phyloP scores from a whole-genome alignment of 2,329 filamentous ascomycete genomes.

The Fusarium mangiferae region DNA sequence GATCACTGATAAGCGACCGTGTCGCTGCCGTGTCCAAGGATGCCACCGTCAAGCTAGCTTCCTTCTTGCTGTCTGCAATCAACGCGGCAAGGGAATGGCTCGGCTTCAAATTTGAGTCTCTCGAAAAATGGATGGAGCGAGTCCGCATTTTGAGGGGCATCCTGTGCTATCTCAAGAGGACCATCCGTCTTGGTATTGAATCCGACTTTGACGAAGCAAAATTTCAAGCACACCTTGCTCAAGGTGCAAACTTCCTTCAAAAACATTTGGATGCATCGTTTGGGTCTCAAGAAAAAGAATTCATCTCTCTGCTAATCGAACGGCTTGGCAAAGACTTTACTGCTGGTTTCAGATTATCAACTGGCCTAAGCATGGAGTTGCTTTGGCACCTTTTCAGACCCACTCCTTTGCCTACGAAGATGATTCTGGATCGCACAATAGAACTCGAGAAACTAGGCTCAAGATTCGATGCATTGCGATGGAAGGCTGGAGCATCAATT shows the following conservation, averaged over 20 bases:
- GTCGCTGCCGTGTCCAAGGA: slow-evolving; percentile 69
- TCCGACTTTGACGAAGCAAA: slow-evolving; percentile 67
- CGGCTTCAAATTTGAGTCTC: slow-evolving; percentile 42
- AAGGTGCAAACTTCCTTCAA: slow-evolving; percentile 59
- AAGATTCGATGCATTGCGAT: slow-evolving; percentile 70
- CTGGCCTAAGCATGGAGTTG: slow-evolving; percentile 81
- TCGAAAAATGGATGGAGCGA: slow-evolving; percentile 49
- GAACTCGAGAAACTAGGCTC: slow-evolving; percentile 66
- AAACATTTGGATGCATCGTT: slow-evolving; percentile 42
- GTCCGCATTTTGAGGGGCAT: slow-evolving; percentile 51
- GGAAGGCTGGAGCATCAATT: slow-evolving; percentile 65
- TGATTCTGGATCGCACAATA: slow-evolving; percentile 57
- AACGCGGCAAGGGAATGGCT: slow-evolving; percentile 57
- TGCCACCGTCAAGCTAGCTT: slow-evolving; percentile 64
- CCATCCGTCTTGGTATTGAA: slow-evolving; percentile 58
- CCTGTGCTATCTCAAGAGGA: slow-evolving; percentile 66
- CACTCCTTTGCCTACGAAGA: slow-evolving; percentile 59
- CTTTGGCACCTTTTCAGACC: slow-evolving; percentile 82
- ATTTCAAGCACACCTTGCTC: slow-evolving; percentile 71
- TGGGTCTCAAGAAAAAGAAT: slow-evolving; percentile 45
- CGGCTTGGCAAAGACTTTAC: slow-evolving; percentile 68
- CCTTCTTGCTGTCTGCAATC: slow-evolving; percentile 61
- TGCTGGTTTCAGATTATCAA: slow-evolving; percentile 76
- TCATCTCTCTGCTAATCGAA: slow-evolving; percentile 54
- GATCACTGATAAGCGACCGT: slow-evolving; percentile 65